Evolutionary conservation across 169 alveolate species (phyloP).

Genomic region (Cryptosporidium felis): DNA sequence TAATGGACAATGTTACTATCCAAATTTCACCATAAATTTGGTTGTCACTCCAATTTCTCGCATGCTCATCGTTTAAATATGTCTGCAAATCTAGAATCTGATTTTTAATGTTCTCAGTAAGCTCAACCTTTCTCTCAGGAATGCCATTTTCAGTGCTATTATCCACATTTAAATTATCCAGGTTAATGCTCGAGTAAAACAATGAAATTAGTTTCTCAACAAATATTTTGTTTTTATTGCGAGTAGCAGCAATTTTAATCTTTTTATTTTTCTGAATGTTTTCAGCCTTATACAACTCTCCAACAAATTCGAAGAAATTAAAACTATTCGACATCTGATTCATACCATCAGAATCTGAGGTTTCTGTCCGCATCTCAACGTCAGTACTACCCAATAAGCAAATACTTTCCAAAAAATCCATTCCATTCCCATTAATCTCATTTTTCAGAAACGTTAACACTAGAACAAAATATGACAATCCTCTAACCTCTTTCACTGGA

Average conservation of each 20-base stretch:
- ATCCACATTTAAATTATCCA: no score
- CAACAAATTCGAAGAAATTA: constrained; percentile 12
- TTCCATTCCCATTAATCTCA: not conserved
- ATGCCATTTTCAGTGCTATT: no score
- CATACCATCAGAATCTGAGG: not conserved
- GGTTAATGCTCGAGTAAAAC: no score
- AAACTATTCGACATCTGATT: not conserved
- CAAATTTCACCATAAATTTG: constrained; percentile 53
- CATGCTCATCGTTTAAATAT: not conserved
- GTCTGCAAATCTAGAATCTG: not conserved
- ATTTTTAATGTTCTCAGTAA: no score
- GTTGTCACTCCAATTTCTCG: not conserved
- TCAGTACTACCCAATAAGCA: constrained; percentile 9
- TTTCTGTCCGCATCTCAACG: not conserved
- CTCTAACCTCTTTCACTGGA: constrained; percentile 4
- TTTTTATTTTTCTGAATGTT: constrained; percentile 5
- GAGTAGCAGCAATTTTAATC: not conserved
- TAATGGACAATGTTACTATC: constrained; percentile 3
- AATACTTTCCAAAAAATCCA: constrained; percentile 7
- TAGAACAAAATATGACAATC: constrained; percentile 6
- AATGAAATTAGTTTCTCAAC: not conserved
- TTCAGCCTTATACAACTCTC: not conserved
- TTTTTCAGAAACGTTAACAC: not conserved
- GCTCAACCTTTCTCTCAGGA: no score
- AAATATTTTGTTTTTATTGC: not conserved